phyloP scores from a whole-genome alignment of 2,329 filamentous ascomycete species.

The Hymenoscyphus albidus region DNA sequence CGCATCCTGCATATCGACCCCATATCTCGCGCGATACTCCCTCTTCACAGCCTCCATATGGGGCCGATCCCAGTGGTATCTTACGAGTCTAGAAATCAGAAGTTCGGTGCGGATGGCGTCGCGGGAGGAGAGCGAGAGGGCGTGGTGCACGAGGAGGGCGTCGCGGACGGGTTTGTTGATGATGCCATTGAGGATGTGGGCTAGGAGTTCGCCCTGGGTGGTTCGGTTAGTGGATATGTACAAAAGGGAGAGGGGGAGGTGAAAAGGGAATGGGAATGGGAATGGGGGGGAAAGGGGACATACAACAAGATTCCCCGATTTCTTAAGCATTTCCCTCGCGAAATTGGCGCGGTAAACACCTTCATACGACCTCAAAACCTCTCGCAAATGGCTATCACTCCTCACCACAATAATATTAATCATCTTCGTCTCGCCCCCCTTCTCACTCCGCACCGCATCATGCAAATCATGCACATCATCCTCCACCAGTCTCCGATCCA shows the following conservation, averaged over 20 bases:
- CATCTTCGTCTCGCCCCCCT: constrained; percentile 85
- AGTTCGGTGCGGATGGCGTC: constrained; percentile 72
- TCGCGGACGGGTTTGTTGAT: constrained; percentile 95
- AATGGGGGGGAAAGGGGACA: constrained; percentile 41
- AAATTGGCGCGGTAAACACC: constrained; percentile 73
- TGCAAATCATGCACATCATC: constrained; percentile 72
- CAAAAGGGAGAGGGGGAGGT: too few relatives aligned
- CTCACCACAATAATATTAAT: constrained; percentile 76
- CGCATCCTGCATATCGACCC: constrained; percentile 68
- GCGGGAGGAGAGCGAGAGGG: constrained; percentile 75
- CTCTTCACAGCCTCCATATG: constrained; percentile 77
- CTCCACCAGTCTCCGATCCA: constrained; percentile 50
- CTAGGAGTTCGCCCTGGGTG: constrained; percentile 80
- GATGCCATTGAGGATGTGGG: constrained; percentile 92
- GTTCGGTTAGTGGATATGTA: not conserved
- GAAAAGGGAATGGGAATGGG: not conserved
- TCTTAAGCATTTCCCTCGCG: constrained; percentile 78
- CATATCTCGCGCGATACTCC: constrained; percentile 77
- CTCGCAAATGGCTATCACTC: constrained; percentile 76
- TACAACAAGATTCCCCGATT: constrained; percentile 90
- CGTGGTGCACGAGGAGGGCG: constrained; percentile 85
- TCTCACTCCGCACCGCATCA: constrained; percentile 63
- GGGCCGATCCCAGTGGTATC: constrained; percentile 85
- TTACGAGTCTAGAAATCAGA: constrained; percentile 80
- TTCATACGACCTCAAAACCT: constrained; percentile 76